Conservation (phyloP, 73 alveolate species). For the Tetrahymena malaccensis region DNA sequence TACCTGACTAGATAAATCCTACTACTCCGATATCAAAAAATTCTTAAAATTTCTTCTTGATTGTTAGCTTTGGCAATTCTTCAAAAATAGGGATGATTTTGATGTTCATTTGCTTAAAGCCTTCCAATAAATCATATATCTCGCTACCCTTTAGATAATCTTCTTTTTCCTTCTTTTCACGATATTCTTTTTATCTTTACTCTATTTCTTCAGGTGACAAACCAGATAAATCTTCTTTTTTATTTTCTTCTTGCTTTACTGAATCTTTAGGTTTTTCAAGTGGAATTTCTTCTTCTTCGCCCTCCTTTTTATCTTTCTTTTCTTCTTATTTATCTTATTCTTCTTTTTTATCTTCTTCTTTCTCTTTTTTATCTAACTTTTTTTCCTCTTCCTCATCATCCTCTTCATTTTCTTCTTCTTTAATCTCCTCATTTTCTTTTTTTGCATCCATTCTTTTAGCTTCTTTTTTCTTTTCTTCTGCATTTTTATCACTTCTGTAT, state of each 20-base stretch:
- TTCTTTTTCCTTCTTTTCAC: not conserved
- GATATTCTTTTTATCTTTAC: not conserved
- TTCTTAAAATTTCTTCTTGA: not conserved
- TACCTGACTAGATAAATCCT: not conserved
- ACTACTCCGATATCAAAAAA: not conserved
- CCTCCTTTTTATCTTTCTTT: not conserved
- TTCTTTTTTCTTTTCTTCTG: slow-evolving; percentile 57
- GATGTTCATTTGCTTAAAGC: not conserved
- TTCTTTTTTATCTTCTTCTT: slow-evolving; percentile 38
- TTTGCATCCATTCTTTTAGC: slow-evolving; percentile 59
- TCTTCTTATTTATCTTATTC: slow-evolving; percentile 23
- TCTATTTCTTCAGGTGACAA: not conserved
- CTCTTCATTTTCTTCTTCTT: slow-evolving; percentile 49
- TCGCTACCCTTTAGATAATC: not conserved
- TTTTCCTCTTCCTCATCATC: slow-evolving; percentile 58
- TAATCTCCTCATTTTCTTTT: slow-evolving; percentile 38
- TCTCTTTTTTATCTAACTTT: slow-evolving; percentile 58
- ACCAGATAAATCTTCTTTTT: not conserved
- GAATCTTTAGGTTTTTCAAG: not conserved
- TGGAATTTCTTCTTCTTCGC: not conserved
- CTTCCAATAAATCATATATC: not conserved
- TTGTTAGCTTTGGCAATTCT: not conserved
- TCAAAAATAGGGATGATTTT: not conserved
- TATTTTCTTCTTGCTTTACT: not conserved
- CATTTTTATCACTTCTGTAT: slow-evolving; percentile 46